phyloP scores from a whole-genome alignment of 805 yeast species.

The Metschnikowia peoriensis region DNA sequence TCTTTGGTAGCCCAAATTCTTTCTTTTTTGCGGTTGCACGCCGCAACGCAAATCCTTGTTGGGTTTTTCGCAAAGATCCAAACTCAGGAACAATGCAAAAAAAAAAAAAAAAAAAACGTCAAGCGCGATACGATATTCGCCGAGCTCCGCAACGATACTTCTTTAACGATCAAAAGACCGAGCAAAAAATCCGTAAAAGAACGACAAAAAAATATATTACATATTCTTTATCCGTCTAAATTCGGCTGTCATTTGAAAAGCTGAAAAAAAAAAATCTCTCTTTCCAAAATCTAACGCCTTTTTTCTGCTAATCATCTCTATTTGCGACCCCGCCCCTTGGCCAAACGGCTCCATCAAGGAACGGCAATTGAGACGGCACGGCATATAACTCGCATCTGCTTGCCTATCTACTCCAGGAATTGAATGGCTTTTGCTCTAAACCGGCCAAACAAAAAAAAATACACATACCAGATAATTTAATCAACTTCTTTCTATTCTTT shows the following conservation, averaged over 20 bases:
- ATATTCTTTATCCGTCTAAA: too few relatives aligned
- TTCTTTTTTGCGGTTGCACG: too few relatives aligned
- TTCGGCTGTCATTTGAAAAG: too few relatives aligned
- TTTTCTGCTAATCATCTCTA: background rate
- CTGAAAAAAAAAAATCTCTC: background rate
- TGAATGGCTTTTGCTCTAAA: background rate
- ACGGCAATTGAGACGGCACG: slow-evolving; percentile 6
- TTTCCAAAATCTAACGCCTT: background rate
- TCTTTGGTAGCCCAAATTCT: too few relatives aligned
- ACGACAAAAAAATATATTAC: background rate
- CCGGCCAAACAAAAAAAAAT: background rate
- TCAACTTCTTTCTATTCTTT: background rate
- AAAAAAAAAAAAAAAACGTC: background rate
- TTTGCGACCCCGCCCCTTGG: slow-evolving; percentile 1
- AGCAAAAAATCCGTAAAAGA: background rate
- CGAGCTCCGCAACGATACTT: background rate
- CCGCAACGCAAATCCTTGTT: too few relatives aligned
- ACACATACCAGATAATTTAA: background rate
- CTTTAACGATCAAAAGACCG: background rate
- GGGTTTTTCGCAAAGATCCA: too few relatives aligned
- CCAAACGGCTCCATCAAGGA: slow-evolving; percentile 6
- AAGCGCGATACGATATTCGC: background rate
- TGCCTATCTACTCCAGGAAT: background rate
- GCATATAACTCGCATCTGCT: slow-evolving; percentile 3
- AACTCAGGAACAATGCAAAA: too few relatives aligned